Conservation (phyloP, 2,329 filamentous ascomycete species). For the Ophiostoma fasciatum region DNA sequence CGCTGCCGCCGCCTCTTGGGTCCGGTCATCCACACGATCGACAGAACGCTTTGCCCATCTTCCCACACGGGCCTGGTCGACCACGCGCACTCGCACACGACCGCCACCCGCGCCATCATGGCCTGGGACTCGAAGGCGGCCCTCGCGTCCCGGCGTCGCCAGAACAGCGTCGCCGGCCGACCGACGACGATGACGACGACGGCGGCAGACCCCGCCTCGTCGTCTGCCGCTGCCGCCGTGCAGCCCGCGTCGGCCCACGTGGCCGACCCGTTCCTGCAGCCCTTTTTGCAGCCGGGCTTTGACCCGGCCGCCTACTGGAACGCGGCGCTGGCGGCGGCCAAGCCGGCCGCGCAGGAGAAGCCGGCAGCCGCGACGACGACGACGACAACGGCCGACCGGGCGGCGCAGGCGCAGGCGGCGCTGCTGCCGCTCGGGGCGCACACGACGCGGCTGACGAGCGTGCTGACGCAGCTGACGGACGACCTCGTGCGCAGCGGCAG, state of each 20-base stretch:
- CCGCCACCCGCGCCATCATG: too few relatives aligned
- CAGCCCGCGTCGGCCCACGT: conserved; percentile 32
- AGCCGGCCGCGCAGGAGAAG: too few relatives aligned
- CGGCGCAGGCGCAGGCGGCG: conserved; percentile 67
- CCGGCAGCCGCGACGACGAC: conserved; percentile 8
- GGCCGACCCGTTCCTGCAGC: conserved; percentile 55
- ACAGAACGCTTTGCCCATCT: too few relatives aligned
- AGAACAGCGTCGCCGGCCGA: conserved; percentile 29
- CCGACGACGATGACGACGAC: conserved; percentile 19
- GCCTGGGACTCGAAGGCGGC: conserved; percentile 25
- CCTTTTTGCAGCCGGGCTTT: conserved; percentile 69
- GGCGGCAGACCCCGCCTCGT: too few relatives aligned
- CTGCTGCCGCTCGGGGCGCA: conserved; percentile 80
- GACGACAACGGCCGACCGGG: conserved; percentile 31
- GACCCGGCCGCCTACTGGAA: conserved; percentile 81
- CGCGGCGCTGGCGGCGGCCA: conserved; percentile 51
- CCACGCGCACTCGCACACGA: too few relatives aligned
- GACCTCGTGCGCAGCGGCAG: conserved; percentile 85
- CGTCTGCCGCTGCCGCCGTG: not conserved
- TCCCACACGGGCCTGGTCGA: too few relatives aligned
- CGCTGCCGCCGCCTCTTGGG: too few relatives aligned
- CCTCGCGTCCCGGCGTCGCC: conserved; percentile 23
- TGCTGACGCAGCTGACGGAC: conserved; percentile 79
- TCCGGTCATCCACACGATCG: too few relatives aligned
- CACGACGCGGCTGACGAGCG: conserved; percentile 66